Base-by-base conservation (phyloP, 2,329 filamentous ascomycete genomes). In the Alternaria triticina region DNA sequence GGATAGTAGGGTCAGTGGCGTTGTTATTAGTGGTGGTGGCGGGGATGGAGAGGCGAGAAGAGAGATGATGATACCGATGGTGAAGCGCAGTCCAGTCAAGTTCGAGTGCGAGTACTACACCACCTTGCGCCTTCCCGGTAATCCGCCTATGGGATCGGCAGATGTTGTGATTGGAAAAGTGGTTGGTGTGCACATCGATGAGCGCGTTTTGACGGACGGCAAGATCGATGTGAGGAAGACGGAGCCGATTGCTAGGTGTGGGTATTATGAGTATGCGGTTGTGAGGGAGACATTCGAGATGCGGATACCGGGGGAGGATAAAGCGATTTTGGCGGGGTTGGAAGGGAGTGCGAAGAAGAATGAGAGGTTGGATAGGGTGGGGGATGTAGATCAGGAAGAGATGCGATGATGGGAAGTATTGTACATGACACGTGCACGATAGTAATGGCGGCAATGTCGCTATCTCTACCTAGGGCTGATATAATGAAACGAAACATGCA, bases 201-300 rank as follows among this genome's bases (percentile, higher is more conserved):
- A 89, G 49, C 72, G 77, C 11, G 86, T 86, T 1, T 66, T 89
- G 66, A 88, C 85, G 4, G 79, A 86, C 64, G 86, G 86, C 0
- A 82, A 82, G 59, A 71, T 89, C 43, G 87, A 89, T 80, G 75
- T 89, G 2, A 74, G 69, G 3, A 88, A 88, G 77, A 87, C 85
- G 22, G 79, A 83, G 77, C 87, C 87, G 5, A 89, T 89, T 76
- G 88, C 87, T 7, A 77, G 88, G 25, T 88, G 84, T 70, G 87
- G 87, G 15, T 89, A 89, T 72, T 86, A 85, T 70, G 81, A 89
- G 72, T 89, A 89, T 77, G 80, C 84, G 2, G 85, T 86, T 11
- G 80, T 89, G 3, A 78, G 79, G 55, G 83, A 86, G 22, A 84
- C 85, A 1, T 89, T 89, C 76, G 86, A 89, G 52, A 89, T 89